These are phyloP conservation scores for Teunomyces atbi DNA, from an alignment of 805 yeast genomes.

Conservation along the genomic window DNA sequence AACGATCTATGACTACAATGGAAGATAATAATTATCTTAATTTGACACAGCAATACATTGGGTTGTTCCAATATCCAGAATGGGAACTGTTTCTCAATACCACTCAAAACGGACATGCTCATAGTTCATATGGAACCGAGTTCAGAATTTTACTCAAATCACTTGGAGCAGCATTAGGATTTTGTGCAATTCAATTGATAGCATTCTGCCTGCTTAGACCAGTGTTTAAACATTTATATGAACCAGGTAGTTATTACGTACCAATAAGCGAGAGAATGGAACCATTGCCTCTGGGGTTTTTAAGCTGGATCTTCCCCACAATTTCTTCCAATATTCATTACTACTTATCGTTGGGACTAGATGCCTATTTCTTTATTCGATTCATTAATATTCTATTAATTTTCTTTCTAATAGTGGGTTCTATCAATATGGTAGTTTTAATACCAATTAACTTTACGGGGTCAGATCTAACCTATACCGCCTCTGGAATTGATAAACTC, in stretches of 20 bases:
- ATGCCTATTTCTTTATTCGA: slow-evolving; percentile 71
- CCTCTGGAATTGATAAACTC: slow-evolving; percentile 59
- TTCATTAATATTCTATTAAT: slow-evolving; percentile 51
- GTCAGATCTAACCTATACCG: slow-evolving; percentile 20
- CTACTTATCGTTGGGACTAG: slow-evolving; percentile 59
- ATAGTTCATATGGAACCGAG: slow-evolving; percentile 56
- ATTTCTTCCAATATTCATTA: slow-evolving; percentile 38
- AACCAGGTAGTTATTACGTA: slow-evolving; percentile 49
- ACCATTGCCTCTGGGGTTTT: slow-evolving; percentile 40
- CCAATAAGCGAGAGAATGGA: slow-evolving; percentile 39
- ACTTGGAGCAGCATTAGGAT: slow-evolving; percentile 49
- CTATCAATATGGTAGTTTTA: slow-evolving; percentile 56
- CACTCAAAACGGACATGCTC: slow-evolving; percentile 59
- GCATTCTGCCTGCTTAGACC: slow-evolving; percentile 38
- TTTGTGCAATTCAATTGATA: slow-evolving; percentile 53
- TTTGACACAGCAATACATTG: slow-evolving; percentile 27
- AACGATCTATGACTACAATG: slow-evolving; percentile 3
- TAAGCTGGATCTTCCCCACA: slow-evolving; percentile 56
- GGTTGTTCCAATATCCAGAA: slow-evolving; percentile 25
- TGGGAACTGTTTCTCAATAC: slow-evolving; percentile 46
- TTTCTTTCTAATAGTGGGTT: slow-evolving; percentile 52
- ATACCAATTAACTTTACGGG: slow-evolving; percentile 63
- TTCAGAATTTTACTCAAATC: slow-evolving; percentile 56
- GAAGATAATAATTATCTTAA: slow-evolving; percentile 23
- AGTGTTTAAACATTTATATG: slow-evolving; percentile 43